phyloP scores from a whole-genome alignment of 2,329 filamentous ascomycete species.

The Aureobasidium mangrovei region DNA sequence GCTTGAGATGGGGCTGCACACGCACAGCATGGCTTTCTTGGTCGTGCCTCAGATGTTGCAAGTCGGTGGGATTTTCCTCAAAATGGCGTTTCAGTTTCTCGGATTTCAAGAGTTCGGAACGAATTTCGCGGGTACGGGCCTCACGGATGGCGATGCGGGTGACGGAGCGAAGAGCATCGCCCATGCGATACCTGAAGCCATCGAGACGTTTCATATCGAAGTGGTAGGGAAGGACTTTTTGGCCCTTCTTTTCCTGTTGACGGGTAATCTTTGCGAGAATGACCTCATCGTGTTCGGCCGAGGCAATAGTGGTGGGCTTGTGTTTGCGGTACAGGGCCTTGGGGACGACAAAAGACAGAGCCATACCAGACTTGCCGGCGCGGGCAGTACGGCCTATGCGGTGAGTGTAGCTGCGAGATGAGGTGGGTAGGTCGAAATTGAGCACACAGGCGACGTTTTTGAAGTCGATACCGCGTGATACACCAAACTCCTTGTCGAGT shows the following conservation, averaged over 20 bases:
- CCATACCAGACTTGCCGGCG: slow-evolving; percentile 86
- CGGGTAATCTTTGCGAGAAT: slow-evolving; percentile 70
- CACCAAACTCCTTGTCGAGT: slow-evolving; percentile 78
- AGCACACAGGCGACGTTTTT: slow-evolving; percentile 88
- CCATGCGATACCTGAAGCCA: slow-evolving; percentile 89
- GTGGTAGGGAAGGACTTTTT: slow-evolving; percentile 79
- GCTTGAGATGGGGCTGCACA: slow-evolving; percentile 81
- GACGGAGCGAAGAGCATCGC: slow-evolving; percentile 81
- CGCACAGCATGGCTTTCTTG: slow-evolving; percentile 74
- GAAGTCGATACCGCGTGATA: slow-evolving; percentile 96
- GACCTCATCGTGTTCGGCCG: slow-evolving; percentile 74
- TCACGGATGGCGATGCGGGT: slow-evolving; percentile 85
- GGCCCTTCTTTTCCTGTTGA: slow-evolving; percentile 67
- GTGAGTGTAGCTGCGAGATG: slow-evolving; percentile 90
- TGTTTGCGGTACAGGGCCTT: slow-evolving; percentile 77
- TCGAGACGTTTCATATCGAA: slow-evolving; percentile 94
- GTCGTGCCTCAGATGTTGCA: slow-evolving; percentile 83
- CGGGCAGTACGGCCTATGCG: slow-evolving; percentile 88
- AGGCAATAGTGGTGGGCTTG: slow-evolving; percentile 69
- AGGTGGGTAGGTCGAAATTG: slow-evolving; percentile 90
- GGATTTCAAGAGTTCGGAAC: slow-evolving; percentile 82
- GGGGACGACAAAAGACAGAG: slow-evolving; percentile 89
- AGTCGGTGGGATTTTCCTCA: slow-evolving; percentile 87
- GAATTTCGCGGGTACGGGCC: slow-evolving; percentile 77
- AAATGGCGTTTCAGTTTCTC: slow-evolving; percentile 94